These are phyloP conservation scores for Quercus mongolica DNA, from an alignment of 306 rosid genomes.

Conservation along the genomic window DNA sequence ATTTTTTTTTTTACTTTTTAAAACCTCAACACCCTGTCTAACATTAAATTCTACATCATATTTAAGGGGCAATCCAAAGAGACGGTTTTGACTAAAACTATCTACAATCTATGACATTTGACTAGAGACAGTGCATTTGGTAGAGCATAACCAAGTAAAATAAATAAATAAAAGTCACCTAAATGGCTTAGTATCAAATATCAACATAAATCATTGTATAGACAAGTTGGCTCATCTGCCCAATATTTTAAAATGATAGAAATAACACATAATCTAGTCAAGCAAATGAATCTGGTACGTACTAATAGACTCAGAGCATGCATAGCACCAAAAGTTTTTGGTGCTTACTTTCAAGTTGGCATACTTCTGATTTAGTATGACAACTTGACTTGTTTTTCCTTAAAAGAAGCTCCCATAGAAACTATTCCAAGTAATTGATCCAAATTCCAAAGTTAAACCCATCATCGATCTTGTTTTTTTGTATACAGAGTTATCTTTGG, in stretches of 20 bases:
- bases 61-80: no score
- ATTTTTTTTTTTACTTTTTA: no score
- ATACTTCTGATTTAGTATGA: neutral
- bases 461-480: neutral
- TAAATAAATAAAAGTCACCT: neutral
- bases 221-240: neutral
- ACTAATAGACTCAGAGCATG: neutral
- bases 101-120: neutral
- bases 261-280: neutral
- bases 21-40: no score
- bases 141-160: neutral
- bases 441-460: neutral
- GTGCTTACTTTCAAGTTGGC: neutral
- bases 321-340: neutral
- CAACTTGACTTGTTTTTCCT: neutral
- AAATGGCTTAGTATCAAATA: neutral
- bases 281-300: neutral
- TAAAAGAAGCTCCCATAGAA: neutral
- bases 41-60: no score
- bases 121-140: neutral
- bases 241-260: neutral
- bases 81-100: no score
- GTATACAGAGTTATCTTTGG: neutral
- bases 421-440: neutral
- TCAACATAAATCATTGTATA: neutral